Evolutionary conservation across 177 flowering plant genomes (phyloP).

Genomic region (Vitis hybrid): DNA sequence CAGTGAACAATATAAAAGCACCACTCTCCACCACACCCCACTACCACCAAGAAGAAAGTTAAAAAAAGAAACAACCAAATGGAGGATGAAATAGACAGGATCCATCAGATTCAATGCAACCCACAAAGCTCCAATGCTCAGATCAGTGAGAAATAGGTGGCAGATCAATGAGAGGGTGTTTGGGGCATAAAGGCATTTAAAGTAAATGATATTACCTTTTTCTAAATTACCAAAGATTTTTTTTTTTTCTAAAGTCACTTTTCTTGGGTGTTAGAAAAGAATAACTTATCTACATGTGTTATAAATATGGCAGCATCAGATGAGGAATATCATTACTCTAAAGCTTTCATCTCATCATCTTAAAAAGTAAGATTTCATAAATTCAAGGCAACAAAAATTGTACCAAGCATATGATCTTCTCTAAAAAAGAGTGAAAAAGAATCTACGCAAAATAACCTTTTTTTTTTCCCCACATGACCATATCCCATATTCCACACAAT

Average conservation of each 20-base stretch:
- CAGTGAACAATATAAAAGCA: too few species aligned
- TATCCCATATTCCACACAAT: constrained; percentile 11
- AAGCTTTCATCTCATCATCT: neutral
- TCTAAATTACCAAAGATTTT: neutral
- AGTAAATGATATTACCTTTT: neutral
- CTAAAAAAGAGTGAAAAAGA: neutral
- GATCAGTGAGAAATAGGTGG: neutral
- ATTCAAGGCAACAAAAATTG: constrained; percentile 1
- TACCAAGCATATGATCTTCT: constrained; percentile 2
- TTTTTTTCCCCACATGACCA: neutral
- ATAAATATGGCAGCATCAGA: neutral
- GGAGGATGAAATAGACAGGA: neutral
- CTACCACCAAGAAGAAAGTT: too few species aligned
- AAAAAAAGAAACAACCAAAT: neutral
- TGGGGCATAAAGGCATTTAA: neutral
- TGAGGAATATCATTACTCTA: neutral
- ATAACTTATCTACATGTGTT: neutral
- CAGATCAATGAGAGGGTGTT: neutral
- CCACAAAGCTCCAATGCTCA: too few species aligned
- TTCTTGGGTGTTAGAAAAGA: neutral
- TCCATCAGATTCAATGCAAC: too few species aligned
- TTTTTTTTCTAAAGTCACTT: neutral
- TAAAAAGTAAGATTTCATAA: constrained; percentile 13
- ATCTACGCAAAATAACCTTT: neutral
- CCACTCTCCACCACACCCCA: neutral